These are phyloP conservation scores for Biscutella laevigata DNA, from an alignment of 441 rosid genomes.

Conservation along the genomic window DNA sequence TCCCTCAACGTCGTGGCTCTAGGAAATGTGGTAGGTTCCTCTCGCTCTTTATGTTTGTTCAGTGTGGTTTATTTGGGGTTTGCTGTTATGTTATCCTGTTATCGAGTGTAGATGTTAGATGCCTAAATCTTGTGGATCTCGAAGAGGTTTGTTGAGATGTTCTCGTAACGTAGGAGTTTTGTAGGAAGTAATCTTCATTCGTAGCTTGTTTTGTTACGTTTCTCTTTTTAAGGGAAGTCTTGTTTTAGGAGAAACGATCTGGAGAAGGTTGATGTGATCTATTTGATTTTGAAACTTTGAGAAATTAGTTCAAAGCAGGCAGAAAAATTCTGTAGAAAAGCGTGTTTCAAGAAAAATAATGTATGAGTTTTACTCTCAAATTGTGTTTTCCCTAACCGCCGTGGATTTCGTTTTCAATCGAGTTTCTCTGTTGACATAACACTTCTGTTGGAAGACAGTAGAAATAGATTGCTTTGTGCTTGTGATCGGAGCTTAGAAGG, in stretches of 20 bases:
- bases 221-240: not conserved
- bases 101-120: slow-evolving; percentile 11
- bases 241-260: slow-evolving; percentile 1
- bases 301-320: not conserved
- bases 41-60: not conserved
- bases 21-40: slow-evolving; percentile 60
- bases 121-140: slow-evolving; percentile 20
- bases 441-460: slow-evolving; percentile 2
- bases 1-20: slow-evolving; percentile 67
- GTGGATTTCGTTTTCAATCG: not conserved
- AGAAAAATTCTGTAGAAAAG: not conserved
- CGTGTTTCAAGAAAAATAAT: not conserved
- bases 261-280: slow-evolving; percentile 10
- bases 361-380: slow-evolving; percentile 1
- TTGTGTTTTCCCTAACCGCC: not conserved
- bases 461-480: not conserved
- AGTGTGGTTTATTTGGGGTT: not conserved
- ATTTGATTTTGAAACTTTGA: slow-evolving; percentile 1
- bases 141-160: slow-evolving; percentile 4
- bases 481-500: not conserved
- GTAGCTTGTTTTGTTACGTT: slow-evolving; percentile 1
- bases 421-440: not conserved
- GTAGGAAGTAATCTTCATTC: slow-evolving; percentile 13
- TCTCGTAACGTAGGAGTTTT: slow-evolving; percentile 21
- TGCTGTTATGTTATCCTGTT: slow-evolving; percentile 8